A percentile compares a stretch with the other conserved stretches of the same genome.
Evolutionary conservation across 805 yeast species (phyloP).

Genomic region (Hanseniaspora jakobsenii): DNA sequence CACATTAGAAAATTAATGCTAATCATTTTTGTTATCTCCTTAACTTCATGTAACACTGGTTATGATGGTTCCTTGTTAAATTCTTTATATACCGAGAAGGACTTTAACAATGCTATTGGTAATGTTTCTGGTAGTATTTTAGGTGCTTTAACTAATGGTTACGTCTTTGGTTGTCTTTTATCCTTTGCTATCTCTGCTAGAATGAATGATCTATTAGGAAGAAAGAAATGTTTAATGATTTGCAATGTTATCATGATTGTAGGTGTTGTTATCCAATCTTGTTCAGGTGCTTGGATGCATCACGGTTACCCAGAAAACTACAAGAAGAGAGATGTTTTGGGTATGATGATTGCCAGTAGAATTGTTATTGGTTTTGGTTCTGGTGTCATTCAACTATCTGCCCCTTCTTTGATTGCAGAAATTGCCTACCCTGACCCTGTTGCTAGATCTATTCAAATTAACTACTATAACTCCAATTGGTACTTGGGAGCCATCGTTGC

Average conservation of each 20-base stretch:
- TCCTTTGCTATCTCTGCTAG: constrained; percentile 25
- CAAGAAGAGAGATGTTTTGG: constrained; percentile 30
- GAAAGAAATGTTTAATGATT: constrained; percentile 28
- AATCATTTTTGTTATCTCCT: constrained; percentile 32
- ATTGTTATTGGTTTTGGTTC: constrained; percentile 39
- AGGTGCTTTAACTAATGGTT: constrained; percentile 35
- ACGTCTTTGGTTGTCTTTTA: constrained; percentile 32
- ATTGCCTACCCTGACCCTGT: constrained; percentile 34
- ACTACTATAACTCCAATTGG: constrained; percentile 43
- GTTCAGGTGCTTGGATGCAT: constrained; percentile 23
- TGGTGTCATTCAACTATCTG: constrained; percentile 32
- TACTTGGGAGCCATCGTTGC: constrained; percentile 44
- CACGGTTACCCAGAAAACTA: constrained; percentile 26
- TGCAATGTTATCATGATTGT: constrained; percentile 22
- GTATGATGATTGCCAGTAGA: constrained; percentile 35
- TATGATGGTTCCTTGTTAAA: constrained; percentile 41
- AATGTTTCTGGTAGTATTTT: constrained; percentile 31
- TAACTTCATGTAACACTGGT: constrained; percentile 39
- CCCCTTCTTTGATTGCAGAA: constrained; percentile 43
- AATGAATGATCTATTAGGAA: constrained; percentile 32
- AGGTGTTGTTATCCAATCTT: constrained; percentile 17
- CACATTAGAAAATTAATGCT: constrained; percentile 32
- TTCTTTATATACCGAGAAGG: constrained; percentile 36
- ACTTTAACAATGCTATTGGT: constrained; percentile 34
- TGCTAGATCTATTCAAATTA: constrained; percentile 33